These are phyloP conservation scores for Arctium minus DNA, from an alignment of 129 eudicot genomes.

Conservation along the genomic window DNA sequence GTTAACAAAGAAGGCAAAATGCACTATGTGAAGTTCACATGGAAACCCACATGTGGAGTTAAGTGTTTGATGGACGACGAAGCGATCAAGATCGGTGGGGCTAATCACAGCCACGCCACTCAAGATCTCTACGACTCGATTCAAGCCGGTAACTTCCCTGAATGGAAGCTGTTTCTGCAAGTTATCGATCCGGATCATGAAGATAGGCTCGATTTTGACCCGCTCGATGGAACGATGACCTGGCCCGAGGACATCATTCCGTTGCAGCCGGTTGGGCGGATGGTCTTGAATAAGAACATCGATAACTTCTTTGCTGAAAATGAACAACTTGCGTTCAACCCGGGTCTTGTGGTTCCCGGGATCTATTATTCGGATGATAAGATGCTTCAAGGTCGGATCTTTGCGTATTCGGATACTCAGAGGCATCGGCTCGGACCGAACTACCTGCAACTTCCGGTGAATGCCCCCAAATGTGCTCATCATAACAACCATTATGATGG, in stretches of 20 bases:
- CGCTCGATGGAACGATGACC: slow-evolving; percentile 71
- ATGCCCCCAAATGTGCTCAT: slow-evolving; percentile 80
- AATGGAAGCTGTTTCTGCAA: slow-evolving; percentile 70
- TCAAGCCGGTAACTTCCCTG: slow-evolving; percentile 68
- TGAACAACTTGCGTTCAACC: slow-evolving; percentile 70
- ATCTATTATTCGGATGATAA: slow-evolving; percentile 73
- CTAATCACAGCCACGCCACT: slow-evolving; percentile 82
- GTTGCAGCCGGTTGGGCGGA: slow-evolving; percentile 75
- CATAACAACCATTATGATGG: slow-evolving; percentile 87
- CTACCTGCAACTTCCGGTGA: slow-evolving; percentile 71
- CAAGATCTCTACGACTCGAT: slow-evolving; percentile 81
- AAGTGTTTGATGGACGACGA: slow-evolving; percentile 62
- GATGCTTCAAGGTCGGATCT: slow-evolving; percentile 72
- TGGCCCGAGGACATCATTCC: slow-evolving; percentile 84
- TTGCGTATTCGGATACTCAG: slow-evolving; percentile 77
- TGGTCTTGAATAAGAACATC: slow-evolving; percentile 75
- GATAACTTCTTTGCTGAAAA: slow-evolving; percentile 82
- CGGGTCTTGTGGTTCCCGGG: slow-evolving; percentile 74
- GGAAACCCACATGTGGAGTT: slow-evolving; percentile 85
- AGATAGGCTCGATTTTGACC: slow-evolving; percentile 75
- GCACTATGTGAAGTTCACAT: slow-evolving; percentile 70
- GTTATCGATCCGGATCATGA: slow-evolving; percentile 71
- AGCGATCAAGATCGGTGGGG: slow-evolving; percentile 61
- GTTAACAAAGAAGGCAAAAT: slow-evolving; percentile 69
- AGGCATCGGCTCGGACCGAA: slow-evolving; percentile 84